These are phyloP conservation scores for Tylopilus sp. DNA, from an alignment of 1,284 basidiomycete genomes.

Conservation along the genomic window DNA sequence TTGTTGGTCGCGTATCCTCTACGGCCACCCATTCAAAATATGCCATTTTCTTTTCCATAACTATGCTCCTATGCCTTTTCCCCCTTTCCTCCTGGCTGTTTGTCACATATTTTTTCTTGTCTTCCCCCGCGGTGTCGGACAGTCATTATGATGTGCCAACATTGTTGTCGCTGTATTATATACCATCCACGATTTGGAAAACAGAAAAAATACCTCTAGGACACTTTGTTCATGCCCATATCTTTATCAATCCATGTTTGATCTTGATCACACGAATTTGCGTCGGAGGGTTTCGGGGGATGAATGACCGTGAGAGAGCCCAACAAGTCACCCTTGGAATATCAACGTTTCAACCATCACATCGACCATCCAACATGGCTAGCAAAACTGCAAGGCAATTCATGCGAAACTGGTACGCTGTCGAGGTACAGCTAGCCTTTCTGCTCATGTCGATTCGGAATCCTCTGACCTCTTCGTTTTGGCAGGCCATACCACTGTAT, in stretches of 20 bases:
- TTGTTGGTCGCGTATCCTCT: neutral
- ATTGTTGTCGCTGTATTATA: slow-evolving; percentile 34
- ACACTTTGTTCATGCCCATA: slow-evolving; percentile 31
- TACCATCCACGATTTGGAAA: slow-evolving; percentile 12
- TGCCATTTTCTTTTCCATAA: slow-evolving; percentile 4
- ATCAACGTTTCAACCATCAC: neutral
- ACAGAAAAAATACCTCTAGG: slow-evolving; percentile 14
- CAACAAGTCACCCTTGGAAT: neutral
- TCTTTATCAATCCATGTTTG: slow-evolving; percentile 22
- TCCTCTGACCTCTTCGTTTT: slow-evolving; percentile 5
- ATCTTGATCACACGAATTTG: neutral
- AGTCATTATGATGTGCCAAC: slow-evolving; percentile 28
- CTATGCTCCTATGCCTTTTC: slow-evolving; percentile 25
- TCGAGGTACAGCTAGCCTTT: slow-evolving; percentile 56
- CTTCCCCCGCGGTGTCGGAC: slow-evolving; percentile 9
- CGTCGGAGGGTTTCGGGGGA: slow-evolving; percentile 23
- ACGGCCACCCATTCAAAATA: neutral
- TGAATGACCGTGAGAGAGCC: slow-evolving; percentile 21
- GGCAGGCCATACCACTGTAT: slow-evolving; percentile 77
- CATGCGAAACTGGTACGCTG: slow-evolving; percentile 78
- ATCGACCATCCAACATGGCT: slow-evolving; percentile 25
- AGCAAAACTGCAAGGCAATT: slow-evolving; percentile 35
- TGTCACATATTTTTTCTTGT: slow-evolving; percentile 25
- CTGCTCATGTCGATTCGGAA: neutral
- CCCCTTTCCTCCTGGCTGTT: slow-evolving; percentile 6